Evolutionary conservation across 1,284 basidiomycete species (phyloP), one percentile per base, ranked within the genome.

Genomic region (Cystobasidium pallidum): DNA sequence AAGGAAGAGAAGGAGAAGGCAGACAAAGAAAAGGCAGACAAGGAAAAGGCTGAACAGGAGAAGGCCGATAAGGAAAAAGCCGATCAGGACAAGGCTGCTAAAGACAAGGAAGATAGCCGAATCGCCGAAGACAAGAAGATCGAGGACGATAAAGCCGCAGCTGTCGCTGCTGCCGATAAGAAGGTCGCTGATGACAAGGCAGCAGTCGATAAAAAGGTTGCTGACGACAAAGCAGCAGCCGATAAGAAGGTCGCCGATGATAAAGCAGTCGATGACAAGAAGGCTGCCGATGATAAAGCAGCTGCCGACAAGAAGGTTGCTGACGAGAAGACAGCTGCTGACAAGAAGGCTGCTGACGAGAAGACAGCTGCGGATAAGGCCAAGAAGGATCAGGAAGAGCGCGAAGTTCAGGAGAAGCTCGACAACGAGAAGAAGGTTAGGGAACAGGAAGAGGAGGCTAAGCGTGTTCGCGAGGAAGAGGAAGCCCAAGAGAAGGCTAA

Each of bases 391-490:
- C 28, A 58, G 34, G 76, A 81, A 65, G 81, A 75, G 49, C 72
- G 65, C 36, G 62, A 59, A 24, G 73, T 72, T 19, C 74, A 65
- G 32, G 70, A 67, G 26, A 49, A 63, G 39, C 67, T 59, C 11
- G 59, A 43, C 26, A 58, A 51, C 39, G 68, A 55, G 26, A 45
- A 70, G 21, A 68, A 68, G 32, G 34, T 70, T 19, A 57, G 43
- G 7, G 41, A 71, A 34, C 58, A 71, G 39, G 64, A 72, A 61
- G 73, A 39, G 49, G 63, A 73, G 49, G 73, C 73, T 32, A 68
- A 83, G 70, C 64, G 65, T 10, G 54, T 67, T 6, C 52, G 64
- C 24, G 82, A 83, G 51, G 81, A 83, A 54, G 82, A 84, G 74
- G 79, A 81, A 24, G 75, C 81, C 45, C 81, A 83, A 74, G 75